phyloP scores from a whole-genome alignment of 2,329 filamentous ascomycete genomes.

The Trichoderma breve region DNA sequence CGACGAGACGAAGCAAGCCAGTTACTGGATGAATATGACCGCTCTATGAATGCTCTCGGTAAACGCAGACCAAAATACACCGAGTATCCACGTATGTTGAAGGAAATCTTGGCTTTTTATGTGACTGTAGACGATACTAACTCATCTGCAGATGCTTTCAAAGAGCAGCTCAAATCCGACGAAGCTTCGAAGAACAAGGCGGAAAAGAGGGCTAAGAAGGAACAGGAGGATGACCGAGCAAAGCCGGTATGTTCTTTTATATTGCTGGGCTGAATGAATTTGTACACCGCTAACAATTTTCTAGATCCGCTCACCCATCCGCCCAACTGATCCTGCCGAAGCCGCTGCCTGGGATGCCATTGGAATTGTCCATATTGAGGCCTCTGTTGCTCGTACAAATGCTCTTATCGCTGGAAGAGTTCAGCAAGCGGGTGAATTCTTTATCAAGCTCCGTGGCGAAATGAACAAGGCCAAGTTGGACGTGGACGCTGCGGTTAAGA shows the following conservation, averaged over 20 bases:
- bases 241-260: slow-evolving; percentile 37
- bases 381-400: slow-evolving; percentile 37
- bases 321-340: slow-evolving; percentile 46
- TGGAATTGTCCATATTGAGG: slow-evolving; percentile 50
- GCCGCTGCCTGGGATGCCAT: slow-evolving; percentile 54
- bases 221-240: slow-evolving; percentile 39
- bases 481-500: slow-evolving; percentile 43
- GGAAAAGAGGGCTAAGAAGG: slow-evolving; percentile 45
- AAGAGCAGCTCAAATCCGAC: slow-evolving; percentile 47
- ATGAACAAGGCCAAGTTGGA: slow-evolving; percentile 49
- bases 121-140: background rate
- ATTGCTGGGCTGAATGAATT: background rate
- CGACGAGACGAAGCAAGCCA: slow-evolving; percentile 40
- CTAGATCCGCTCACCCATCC: slow-evolving; percentile 41
- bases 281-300: background rate
- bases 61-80: slow-evolving; percentile 47
- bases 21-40: slow-evolving; percentile 42
- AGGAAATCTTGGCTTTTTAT: background rate
- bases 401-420: slow-evolving; percentile 47
- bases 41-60: slow-evolving; percentile 41
- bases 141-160: slow-evolving; percentile 38
- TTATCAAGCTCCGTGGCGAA: slow-evolving; percentile 48
- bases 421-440: slow-evolving; percentile 49
- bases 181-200: slow-evolving; percentile 47
- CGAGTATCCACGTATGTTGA: slow-evolving; percentile 42